Evolutionary conservation across 345 rosid genomes (phyloP).

Genomic region (Melaleuca alternifolia): DNA sequence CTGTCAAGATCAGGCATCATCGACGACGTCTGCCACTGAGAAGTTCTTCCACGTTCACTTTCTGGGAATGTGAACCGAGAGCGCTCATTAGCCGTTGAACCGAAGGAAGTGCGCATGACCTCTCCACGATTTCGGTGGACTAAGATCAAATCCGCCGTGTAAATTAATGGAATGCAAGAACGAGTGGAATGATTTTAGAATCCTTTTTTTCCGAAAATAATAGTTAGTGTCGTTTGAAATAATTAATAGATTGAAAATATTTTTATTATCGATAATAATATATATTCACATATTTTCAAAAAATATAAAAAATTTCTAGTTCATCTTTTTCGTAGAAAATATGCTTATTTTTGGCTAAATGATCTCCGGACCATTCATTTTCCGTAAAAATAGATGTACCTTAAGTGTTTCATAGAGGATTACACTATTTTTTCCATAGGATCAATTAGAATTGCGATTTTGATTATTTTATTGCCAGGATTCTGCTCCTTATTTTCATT

Average conservation of each 20-base stretch:
- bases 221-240: not conserved
- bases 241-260: fast-evolving
- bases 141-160: not conserved
- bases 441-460: not conserved
- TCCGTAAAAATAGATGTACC: fast-evolving
- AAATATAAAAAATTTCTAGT: not conserved
- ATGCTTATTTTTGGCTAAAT: not conserved
- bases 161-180: too few species aligned
- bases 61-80: not conserved
- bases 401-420: not conserved
- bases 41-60: not conserved
- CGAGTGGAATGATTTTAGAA: too few species aligned
- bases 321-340: not conserved
- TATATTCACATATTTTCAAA: fast-evolving
- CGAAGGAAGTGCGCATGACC: not conserved
- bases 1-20: too few species aligned
- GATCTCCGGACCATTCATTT: not conserved
- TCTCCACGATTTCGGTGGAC: not conserved
- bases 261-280: not conserved
- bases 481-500: not conserved
- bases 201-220: too few species aligned
- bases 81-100: not conserved
- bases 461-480: not conserved
- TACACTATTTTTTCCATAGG: not conserved
- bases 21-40: too few species aligned